Evolutionary conservation across 257 asterid genomes (phyloP).

Genomic region (Marsdenia floribunda): DNA sequence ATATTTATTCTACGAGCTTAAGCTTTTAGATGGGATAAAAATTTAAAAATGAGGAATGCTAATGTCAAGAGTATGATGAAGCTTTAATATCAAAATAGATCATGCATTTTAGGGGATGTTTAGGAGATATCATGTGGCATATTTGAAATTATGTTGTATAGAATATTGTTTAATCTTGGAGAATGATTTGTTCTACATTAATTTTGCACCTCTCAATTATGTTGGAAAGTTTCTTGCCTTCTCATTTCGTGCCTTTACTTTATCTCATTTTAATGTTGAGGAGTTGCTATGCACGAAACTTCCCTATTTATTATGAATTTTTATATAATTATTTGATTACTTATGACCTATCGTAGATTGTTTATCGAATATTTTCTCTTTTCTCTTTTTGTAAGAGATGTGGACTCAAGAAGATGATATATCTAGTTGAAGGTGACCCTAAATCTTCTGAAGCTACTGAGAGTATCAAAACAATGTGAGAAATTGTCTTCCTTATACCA

Average conservation of each 20-base stretch:
- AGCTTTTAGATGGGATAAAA: too few species aligned
- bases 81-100: neutral
- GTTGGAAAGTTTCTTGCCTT: neutral
- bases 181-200: neutral
- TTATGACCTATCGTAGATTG: neutral
- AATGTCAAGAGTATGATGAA: neutral
- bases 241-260: neutral
- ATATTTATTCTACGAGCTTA: too few species aligned
- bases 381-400: slow-evolving; percentile 51
- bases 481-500: neutral
- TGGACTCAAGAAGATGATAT: slow-evolving; percentile 95
- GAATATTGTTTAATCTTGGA: neutral
- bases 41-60: neutral
- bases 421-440: slow-evolving; percentile 97
- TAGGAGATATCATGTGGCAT: neutral
- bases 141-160: neutral
- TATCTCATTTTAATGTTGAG: neutral
- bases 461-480: slow-evolving; percentile 97
- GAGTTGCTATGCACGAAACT: neutral
- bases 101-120: neutral
- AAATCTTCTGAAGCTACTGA: slow-evolving; percentile 88
- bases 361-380: neutral
- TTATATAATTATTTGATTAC: neutral
- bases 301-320: neutral
- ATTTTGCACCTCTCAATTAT: neutral